Base-by-base conservation (phyloP, 1,284 basidiomycete species). In the Tilletia setariae region DNA sequence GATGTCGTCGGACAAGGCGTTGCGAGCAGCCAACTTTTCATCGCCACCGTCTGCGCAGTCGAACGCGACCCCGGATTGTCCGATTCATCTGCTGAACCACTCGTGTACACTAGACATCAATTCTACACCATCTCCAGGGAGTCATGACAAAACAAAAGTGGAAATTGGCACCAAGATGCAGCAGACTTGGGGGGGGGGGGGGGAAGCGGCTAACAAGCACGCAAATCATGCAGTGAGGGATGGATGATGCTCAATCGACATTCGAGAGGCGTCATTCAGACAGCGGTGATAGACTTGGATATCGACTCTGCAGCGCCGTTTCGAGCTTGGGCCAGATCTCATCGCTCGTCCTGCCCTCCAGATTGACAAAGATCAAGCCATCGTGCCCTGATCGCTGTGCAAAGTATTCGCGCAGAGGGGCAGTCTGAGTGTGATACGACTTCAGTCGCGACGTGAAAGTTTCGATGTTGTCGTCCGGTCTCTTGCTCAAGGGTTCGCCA, bases 391-490 rank as follows among this genome's bases (percentile, higher is more conserved):
- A 86, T 30, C 86, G 86, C 21, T 85, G 83, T 15, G 86, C 78
- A 83, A 92, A 97, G 84, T 94, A 91, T 62, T 88, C 85, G 30
- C 97, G 85, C 56, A 98, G 86, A 8, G 94, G 93, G 4, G 91
- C 90, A 0, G 94, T 97, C 25, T 90, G 88, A n/a, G 87, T 85
- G 80, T 96, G 94, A 83, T 94, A 98, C 66, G 90, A 87, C 65
- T 86, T 84, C 30, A 97, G 85, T 19, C 94, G 89, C 65, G 90
- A 90, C 44, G 88, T 86, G 82, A 95, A 96, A 28, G 89, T 88
- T 83, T 91, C 91, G 11, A 93, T 90, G 76, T 92, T 92, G 83
- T 98, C 94, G 81, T 99, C 94, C 28, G 93, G 90, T 49, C 96
- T 87, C 82, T 92, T 92, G 28, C 86, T 89, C 25, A 99, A 86